Conservation (phyloP, 1,284 basidiomycete species). For the Sporisorium iseilematis-ciliati region DNA sequence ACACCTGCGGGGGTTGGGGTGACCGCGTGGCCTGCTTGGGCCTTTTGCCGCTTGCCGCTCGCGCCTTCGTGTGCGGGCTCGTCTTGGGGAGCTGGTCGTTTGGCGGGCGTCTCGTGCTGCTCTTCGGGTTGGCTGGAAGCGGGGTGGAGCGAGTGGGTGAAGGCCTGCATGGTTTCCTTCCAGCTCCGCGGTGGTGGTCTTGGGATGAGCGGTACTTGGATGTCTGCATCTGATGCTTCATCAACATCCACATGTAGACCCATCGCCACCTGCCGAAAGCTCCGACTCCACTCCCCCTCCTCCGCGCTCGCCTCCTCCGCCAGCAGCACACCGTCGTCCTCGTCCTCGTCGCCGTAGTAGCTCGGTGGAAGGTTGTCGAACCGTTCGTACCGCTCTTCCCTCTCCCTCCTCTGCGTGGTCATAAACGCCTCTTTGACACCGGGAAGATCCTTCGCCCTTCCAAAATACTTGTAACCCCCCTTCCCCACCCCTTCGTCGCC, state of each 20-base stretch:
- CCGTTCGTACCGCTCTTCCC: constrained; percentile 86
- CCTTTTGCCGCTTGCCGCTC: constrained; percentile 22
- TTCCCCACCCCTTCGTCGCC: constrained; percentile 80
- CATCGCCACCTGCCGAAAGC: constrained; percentile 61
- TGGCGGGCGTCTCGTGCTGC: not conserved
- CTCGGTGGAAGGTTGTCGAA: constrained; percentile 87
- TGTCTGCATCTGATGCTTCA: constrained; percentile 19
- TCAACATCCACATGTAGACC: constrained; percentile 27
- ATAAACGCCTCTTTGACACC: constrained; percentile 94
- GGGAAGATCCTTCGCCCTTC: constrained; percentile 93
- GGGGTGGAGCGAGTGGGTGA: not conserved
- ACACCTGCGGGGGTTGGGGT: not conserved
- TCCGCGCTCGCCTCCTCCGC: constrained; percentile 58
- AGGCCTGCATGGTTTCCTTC: constrained; percentile 30
- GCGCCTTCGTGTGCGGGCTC: not conserved
- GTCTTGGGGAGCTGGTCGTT: not conserved
- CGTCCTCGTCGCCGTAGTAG: constrained; percentile 93
- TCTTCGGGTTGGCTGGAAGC: constrained; percentile 15
- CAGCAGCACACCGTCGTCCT: constrained; percentile 79
- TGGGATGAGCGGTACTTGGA: constrained; percentile 52
- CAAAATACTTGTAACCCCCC: constrained; percentile 99
- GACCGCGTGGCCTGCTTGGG: constrained; percentile 5
- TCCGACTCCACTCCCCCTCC: constrained; percentile 76
- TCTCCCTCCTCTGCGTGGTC: constrained; percentile 80
- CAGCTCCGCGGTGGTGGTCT: constrained; percentile 56